Percentiles rank a stretch among this genome's conserved stretches.
These are phyloP conservation scores for Fraxinus greggii DNA, from an alignment of 305 asterid species.

Conservation along the genomic window DNA sequence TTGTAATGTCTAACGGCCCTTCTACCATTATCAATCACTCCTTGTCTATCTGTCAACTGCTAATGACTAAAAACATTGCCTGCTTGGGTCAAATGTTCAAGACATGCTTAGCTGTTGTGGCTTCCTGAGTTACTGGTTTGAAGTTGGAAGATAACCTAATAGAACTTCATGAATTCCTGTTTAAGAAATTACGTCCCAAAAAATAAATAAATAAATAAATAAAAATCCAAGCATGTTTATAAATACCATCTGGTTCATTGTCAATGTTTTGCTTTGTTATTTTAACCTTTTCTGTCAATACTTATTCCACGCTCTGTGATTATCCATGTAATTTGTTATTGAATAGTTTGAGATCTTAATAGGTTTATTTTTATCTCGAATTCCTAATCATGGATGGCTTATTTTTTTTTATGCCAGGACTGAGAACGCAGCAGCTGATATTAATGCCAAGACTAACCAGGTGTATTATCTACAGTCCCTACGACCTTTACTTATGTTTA, in stretches of 20 bases:
- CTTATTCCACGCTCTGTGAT: background rate
- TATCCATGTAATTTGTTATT: background rate
- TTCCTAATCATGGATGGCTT: conserved; percentile 18
- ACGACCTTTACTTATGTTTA: background rate
- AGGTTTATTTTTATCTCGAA: conserved; percentile 12
- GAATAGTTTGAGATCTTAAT: background rate
- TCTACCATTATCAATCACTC: background rate
- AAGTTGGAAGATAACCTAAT: background rate
- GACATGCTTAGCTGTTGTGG: background rate
- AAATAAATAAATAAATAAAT: background rate
- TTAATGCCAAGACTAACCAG: conserved; percentile 59
- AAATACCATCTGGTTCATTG: background rate
- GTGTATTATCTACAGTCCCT: conserved; percentile 27
- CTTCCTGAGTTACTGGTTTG: background rate
- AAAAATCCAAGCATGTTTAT: background rate
- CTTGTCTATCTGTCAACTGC: background rate
- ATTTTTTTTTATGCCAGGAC: conserved; percentile 43
- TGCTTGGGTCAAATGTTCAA: background rate
- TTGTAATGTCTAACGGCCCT: background rate
- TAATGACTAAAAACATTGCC: background rate
- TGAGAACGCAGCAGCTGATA: conserved; percentile 37
- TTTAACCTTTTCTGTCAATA: background rate
- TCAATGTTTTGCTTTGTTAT: background rate
- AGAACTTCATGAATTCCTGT: conserved; percentile 8
- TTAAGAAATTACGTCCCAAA: background rate